These are phyloP conservation scores for Brassica napus DNA, from an alignment of 345 rosid species.

Conservation along the genomic window DNA sequence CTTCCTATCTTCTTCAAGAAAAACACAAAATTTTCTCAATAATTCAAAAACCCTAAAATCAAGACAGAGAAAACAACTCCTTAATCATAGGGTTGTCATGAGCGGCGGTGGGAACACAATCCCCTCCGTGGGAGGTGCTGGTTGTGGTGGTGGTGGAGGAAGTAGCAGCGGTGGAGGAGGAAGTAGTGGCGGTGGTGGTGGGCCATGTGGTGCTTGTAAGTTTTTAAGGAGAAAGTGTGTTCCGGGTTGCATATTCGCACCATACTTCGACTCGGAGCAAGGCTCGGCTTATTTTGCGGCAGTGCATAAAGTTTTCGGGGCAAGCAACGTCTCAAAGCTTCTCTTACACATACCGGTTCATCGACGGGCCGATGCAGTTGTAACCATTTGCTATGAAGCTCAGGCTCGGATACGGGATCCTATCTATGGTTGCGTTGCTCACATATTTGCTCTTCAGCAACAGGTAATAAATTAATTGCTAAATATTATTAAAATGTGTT, in stretches of 20 bases:
- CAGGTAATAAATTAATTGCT: constrained; percentile 46
- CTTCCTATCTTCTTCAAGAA: constrained; percentile 19
- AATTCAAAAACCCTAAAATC: constrained; percentile 3
- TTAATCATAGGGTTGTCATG: constrained; percentile 40
- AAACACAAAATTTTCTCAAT: constrained; percentile 1
- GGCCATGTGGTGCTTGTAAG: constrained; percentile 94
- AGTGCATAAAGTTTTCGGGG: constrained; percentile 86
- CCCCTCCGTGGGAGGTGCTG: constrained; percentile 45
- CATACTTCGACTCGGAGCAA: constrained; percentile 85
- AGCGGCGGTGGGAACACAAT: constrained; percentile 54
- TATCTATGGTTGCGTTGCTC: constrained; percentile 84
- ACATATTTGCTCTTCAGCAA: constrained; percentile 79
- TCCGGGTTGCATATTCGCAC: constrained; percentile 79
- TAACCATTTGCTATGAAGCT: constrained; percentile 79
- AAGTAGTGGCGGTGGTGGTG: constrained; percentile 42
- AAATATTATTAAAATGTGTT: constrained; percentile 8
- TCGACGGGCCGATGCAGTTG: constrained; percentile 70
- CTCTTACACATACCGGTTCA: constrained; percentile 63
- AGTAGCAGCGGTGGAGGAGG: constrained; percentile 26
- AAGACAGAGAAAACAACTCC: constrained; percentile 2
- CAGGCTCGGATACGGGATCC: constrained; percentile 76
- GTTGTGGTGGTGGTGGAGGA: constrained; percentile 32
- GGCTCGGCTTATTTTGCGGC: constrained; percentile 85
- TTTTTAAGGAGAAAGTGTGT: constrained; percentile 81
- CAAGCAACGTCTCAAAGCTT: constrained; percentile 91